Conservation (phyloP, 768 basidiomycete species). For the Pleurotus eryngii region DNA sequence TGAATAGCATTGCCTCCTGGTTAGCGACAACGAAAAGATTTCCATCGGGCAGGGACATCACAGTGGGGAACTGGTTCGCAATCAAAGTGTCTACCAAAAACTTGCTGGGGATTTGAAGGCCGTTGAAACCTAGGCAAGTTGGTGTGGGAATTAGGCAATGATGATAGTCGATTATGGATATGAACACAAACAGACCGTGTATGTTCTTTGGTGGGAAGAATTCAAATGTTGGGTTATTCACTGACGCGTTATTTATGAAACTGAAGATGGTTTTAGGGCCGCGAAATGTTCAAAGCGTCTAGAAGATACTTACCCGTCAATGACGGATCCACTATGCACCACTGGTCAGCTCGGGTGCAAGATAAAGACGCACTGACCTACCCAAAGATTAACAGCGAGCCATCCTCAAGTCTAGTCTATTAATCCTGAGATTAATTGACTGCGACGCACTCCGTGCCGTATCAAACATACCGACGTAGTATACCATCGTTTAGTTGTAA, state of each 20-base stretch:
- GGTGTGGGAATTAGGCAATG: too few relatives aligned
- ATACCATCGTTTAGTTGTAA: slow-evolving; percentile 38
- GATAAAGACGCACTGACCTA: not conserved
- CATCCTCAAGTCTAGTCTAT: slow-evolving; percentile 18
- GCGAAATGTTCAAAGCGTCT: not conserved
- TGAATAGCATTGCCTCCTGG: slow-evolving; percentile 39
- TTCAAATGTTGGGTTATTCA: slow-evolving; percentile 55
- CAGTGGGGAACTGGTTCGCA: slow-evolving; percentile 19
- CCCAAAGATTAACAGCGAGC: slow-evolving; percentile 18
- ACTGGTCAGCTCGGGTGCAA: not conserved
- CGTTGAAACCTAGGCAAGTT: slow-evolving; percentile 18
- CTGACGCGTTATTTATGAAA: slow-evolving; percentile 63
- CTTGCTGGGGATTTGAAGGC: slow-evolving; percentile 13
- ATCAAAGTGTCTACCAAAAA: slow-evolving; percentile 13
- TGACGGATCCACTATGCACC: slow-evolving; percentile 4
- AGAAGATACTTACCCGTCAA: slow-evolving; percentile 6
- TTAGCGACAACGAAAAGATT: slow-evolving; percentile 39
- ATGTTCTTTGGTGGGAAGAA: slow-evolving; percentile 39
- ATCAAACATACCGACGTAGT: slow-evolving; percentile 27
- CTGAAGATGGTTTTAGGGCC: slow-evolving; percentile 23
- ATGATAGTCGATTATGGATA: not conserved
- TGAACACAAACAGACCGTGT: slow-evolving; percentile 18
- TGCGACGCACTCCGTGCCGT: not conserved
- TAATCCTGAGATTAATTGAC: not conserved
- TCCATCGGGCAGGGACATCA: slow-evolving; percentile 36